Evolutionary conservation across 805 yeast species (phyloP).

Genomic region (Candida germanica): DNA sequence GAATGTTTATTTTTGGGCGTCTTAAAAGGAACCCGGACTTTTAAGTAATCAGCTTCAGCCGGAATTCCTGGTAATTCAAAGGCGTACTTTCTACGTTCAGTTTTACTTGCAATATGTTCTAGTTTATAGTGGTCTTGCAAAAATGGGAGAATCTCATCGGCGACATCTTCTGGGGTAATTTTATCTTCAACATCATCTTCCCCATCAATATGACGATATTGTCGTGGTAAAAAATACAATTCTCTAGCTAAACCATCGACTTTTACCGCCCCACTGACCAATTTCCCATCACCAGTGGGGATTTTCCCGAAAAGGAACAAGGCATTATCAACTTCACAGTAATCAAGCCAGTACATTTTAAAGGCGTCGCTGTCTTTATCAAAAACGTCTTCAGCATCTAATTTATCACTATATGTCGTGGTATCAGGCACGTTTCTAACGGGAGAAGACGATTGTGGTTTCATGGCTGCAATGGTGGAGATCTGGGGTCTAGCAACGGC

Average conservation of each 20-base stretch:
- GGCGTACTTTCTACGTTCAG: slow-evolving; percentile 76
- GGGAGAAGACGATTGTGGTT: slow-evolving; percentile 25
- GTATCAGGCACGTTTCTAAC: slow-evolving; percentile 15
- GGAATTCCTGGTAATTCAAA: slow-evolving; percentile 85
- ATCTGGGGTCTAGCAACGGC: slow-evolving; percentile 30
- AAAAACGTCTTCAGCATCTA: slow-evolving; percentile 23
- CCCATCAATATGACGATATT: slow-evolving; percentile 38
- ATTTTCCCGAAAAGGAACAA: slow-evolving; percentile 81
- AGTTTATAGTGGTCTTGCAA: slow-evolving; percentile 62
- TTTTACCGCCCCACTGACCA: slow-evolving; percentile 75
- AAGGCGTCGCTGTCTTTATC: slow-evolving; percentile 39
- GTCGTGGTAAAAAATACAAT: slow-evolving; percentile 74
- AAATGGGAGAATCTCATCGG: slow-evolving; percentile 70
- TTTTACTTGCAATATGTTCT: slow-evolving; percentile 61
- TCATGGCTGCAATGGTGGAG: slow-evolving; percentile 38
- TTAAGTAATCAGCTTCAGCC: slow-evolving; percentile 72
- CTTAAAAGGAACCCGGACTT: slow-evolving; percentile 70
- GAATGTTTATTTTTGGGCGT: slow-evolving; percentile 53
- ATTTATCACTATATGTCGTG: slow-evolving; percentile 29
- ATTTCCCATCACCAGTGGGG: slow-evolving; percentile 51
- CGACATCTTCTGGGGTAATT: slow-evolving; percentile 61
- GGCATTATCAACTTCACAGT: slow-evolving; percentile 68
- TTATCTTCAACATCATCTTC: slow-evolving; percentile 35
- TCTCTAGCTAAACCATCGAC: slow-evolving; percentile 68
- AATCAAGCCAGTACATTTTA: slow-evolving; percentile 88